Base-by-base conservation (phyloP, 2,329 filamentous ascomycete species). In the Colletotrichum paranaense region DNA sequence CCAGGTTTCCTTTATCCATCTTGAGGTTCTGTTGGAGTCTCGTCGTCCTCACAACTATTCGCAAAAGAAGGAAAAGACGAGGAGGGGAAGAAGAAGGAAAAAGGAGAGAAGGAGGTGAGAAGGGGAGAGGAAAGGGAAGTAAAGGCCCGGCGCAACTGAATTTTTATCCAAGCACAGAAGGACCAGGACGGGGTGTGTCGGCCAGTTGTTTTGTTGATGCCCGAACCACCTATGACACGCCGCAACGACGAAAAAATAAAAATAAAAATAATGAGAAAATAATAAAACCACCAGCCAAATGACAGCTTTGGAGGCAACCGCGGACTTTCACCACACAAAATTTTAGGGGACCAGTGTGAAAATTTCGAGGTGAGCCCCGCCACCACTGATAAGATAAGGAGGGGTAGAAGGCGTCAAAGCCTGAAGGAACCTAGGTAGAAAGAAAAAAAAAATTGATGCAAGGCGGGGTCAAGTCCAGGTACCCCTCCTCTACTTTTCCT, bases 1-100 rank as follows among this genome's bases (percentile, higher is more conserved):
- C 89, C 82, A 98, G 95, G 86, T 93, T 91, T 84, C 94, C 92
- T 80, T 85, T 85, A 77, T 86, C 84, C 84, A 86, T 85, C 71
- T 70, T 80, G 75, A 65, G 42, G 26, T 52, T 53, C 22, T 70
- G 22, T 56, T 65, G 70, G 62, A 59, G 55, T 70, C 67, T 73
- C 70, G 70, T 68, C 65, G 69, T 70, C 67, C 60, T 63, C 66
- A 66, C 67, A 70, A 62, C 63, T 57, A 22, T 35, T 59, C 65
- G 59, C 58, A 69, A 69, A 46, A 65, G 58, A 56, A 72, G 71
- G 74, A 59, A 62, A 68, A 62, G 57, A 66, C 57, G 66, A 62
- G 60, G 66, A 75, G 71, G 68, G 28, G 60, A 57, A 72, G 75
- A 73, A 72, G 57, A 69, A 71, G 73, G 32, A 74, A 73, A 64